These are phyloP conservation scores for Chenopodium suecicum DNA, from an alignment of 148 eudicot species.

Conservation along the genomic window DNA sequence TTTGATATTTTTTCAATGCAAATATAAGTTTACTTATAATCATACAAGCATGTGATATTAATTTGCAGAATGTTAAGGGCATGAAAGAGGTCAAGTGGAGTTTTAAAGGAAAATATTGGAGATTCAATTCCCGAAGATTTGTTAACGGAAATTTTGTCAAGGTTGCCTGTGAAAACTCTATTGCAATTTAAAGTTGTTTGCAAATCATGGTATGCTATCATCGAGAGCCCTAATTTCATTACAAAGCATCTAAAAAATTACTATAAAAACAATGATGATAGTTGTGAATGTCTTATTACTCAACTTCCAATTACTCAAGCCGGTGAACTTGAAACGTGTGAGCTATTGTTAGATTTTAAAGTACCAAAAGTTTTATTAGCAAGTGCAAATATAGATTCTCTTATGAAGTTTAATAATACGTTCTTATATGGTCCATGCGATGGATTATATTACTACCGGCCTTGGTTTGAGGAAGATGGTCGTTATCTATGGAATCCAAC, in stretches of 20 bases:
- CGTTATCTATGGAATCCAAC: neutral
- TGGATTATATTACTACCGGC: slow-evolving; percentile 12
- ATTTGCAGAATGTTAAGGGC: slow-evolving; percentile 4
- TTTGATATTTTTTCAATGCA: no score
- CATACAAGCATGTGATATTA: no score
- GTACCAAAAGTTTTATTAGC: neutral
- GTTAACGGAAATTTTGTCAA: slow-evolving; percentile 15
- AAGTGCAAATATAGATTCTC: neutral
- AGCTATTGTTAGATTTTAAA: slow-evolving; percentile 13
- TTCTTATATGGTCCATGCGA: slow-evolving; percentile 20
- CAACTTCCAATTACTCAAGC: neutral
- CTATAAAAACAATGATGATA: neutral
- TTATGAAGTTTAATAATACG: neutral
- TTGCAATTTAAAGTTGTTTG: slow-evolving; percentile 16
- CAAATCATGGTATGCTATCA: slow-evolving; percentile 21
- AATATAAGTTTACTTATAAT: no score
- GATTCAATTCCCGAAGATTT: neutral
- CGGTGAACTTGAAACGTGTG: neutral
- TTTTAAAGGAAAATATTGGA: neutral
- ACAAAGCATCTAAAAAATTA: slow-evolving; percentile 20
- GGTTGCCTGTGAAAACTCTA: slow-evolving; percentile 9
- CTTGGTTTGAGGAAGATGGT: neutral
- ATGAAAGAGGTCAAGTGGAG: neutral
- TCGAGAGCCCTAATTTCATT: slow-evolving; percentile 9
- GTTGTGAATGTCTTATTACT: slow-evolving; percentile 4